Evolutionary conservation across 1,139 yeast species (phyloP), one percentile per base, ranked within the genome.

Genomic region (Debaryomycetaceae sp.): DNA sequence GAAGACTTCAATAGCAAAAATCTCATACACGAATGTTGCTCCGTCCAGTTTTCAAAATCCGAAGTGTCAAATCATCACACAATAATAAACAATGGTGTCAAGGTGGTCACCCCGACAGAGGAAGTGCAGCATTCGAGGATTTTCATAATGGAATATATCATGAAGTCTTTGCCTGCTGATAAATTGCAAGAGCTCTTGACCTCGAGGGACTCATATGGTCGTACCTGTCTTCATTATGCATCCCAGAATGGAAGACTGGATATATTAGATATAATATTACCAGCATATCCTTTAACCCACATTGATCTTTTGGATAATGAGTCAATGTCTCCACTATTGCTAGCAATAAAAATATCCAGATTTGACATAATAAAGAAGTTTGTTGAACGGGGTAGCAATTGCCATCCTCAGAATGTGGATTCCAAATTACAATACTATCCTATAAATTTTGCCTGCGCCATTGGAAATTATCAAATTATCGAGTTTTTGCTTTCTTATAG

Each of bases 141-240:
- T 4, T 72, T 72, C 45, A 63, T 74, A 23, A 68, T 73, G 3
- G 55, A 69, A 44, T 62, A 66, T 45, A 61, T 70, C 27, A 54
- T 71, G 57, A 55, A 63, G 3, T 56, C 56, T 29, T 49, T 65
- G 8, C 41, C 62, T 0, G 46, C 49, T 4, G 54, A 53, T 2
- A 56, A 59, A 1, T 51, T 63, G 6, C 45, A 52, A 6, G 54
- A 57, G 5, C 51, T 73, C 7, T 59, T 74, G 6, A 63, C 72
- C 5, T 63, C 72, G 22, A 71, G 68, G 46, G 95, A 86, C 57
- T 75, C 77, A 38, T 84, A 87, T 53, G 96, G 96, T 5, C 76
- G 95, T 53, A 83, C 85, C 3, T 91, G 98, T 36, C 67, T 93
- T 11, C 98, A 93, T 63, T 89, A 91, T 60, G 95, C 97, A 1